Evolutionary conservation across 805 yeast genomes (phyloP).

Genomic region (Vanderwaltozyma polyspora): DNA sequence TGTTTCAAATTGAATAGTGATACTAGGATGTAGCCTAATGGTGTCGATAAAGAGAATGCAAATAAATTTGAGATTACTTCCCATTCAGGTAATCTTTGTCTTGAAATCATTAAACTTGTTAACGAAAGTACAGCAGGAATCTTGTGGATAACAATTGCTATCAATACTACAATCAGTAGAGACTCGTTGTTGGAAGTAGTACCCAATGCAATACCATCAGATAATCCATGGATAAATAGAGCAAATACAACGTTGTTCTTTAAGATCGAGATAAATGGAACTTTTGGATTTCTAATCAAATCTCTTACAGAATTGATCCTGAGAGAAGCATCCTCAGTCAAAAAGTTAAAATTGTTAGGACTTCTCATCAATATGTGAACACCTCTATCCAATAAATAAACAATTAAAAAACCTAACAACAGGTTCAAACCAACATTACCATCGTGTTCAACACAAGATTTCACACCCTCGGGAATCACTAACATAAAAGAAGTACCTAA

Average conservation of each 20-base stretch:
- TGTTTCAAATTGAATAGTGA: slow-evolving; percentile 17
- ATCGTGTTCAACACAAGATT: slow-evolving; percentile 26
- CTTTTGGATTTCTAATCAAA: slow-evolving; percentile 13
- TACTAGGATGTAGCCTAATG: slow-evolving; percentile 22
- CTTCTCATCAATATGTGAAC: slow-evolving; percentile 9
- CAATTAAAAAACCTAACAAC: slow-evolving; percentile 37
- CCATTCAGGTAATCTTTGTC: slow-evolving; percentile 29
- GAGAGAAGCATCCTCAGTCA: neutral
- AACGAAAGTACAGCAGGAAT: slow-evolving; percentile 56
- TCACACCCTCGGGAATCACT: slow-evolving; percentile 50
- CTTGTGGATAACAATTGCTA: slow-evolving; percentile 54
- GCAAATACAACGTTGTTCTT: slow-evolving; percentile 45
- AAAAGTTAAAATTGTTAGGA: neutral
- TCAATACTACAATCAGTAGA: slow-evolving; percentile 33
- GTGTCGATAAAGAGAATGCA: slow-evolving; percentile 27
- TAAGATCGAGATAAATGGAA: slow-evolving; percentile 24
- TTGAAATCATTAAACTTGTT: slow-evolving; percentile 36
- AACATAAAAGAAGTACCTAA: slow-evolving; percentile 43
- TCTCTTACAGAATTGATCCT: slow-evolving; percentile 11
- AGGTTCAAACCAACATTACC: slow-evolving; percentile 37
- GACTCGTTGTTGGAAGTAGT: slow-evolving; percentile 35
- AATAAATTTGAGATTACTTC: slow-evolving; percentile 38
- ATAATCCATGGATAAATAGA: slow-evolving; percentile 44
- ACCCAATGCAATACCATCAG: slow-evolving; percentile 58
- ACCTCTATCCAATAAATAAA: slow-evolving; percentile 36